Percentiles rank a stretch among this genome's conserved stretches.
phyloP scores from a whole-genome alignment of 2,329 filamentous ascomycete genomes.

The Tricladium varicosporioides region DNA sequence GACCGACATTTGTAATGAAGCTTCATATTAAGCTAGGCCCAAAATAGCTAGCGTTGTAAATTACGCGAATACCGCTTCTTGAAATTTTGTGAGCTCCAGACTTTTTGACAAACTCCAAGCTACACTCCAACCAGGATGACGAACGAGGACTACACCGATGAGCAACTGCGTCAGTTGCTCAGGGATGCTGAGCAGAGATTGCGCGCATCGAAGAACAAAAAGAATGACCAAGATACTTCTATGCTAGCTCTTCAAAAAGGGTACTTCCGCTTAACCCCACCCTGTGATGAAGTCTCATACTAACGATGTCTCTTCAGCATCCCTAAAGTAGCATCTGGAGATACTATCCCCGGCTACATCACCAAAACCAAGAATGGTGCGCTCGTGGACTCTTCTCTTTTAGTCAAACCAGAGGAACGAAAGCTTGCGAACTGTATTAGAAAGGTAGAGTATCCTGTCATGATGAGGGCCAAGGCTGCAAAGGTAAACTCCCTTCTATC shows the following conservation, averaged over 20 bases:
- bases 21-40: not conserved
- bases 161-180: slow-evolving; percentile 62
- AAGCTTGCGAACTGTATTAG: slow-evolving; percentile 47
- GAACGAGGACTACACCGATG: slow-evolving; percentile 54
- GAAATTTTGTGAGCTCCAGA: slow-evolving; percentile 7
- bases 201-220: slow-evolving; percentile 35
- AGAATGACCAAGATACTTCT: slow-evolving; percentile 12
- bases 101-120: not conserved
- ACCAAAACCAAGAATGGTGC: slow-evolving; percentile 51
- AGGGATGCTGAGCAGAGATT: slow-evolving; percentile 61
- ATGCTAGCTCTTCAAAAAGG: slow-evolving; percentile 15
- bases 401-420: slow-evolving; percentile 47
- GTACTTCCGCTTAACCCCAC: not conserved
- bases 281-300: not conserved
- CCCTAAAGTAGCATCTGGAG: slow-evolving; percentile 17
- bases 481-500: slow-evolving; percentile 45
- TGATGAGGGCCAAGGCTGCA: slow-evolving; percentile 42
- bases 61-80: not conserved
- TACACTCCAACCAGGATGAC: slow-evolving; percentile 21
- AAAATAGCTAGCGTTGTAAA: not conserved
- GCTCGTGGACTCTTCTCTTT: slow-evolving; percentile 48
- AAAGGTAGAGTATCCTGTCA: slow-evolving; percentile 52
- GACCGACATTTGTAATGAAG: slow-evolving; percentile 12
- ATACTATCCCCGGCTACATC: slow-evolving; percentile 50
- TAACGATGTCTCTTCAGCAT: slow-evolving; percentile 22